Evolutionary conservation across 2,329 filamentous ascomycete genomes (phyloP).

Genomic region (Ophiostoma australiae): DNA sequence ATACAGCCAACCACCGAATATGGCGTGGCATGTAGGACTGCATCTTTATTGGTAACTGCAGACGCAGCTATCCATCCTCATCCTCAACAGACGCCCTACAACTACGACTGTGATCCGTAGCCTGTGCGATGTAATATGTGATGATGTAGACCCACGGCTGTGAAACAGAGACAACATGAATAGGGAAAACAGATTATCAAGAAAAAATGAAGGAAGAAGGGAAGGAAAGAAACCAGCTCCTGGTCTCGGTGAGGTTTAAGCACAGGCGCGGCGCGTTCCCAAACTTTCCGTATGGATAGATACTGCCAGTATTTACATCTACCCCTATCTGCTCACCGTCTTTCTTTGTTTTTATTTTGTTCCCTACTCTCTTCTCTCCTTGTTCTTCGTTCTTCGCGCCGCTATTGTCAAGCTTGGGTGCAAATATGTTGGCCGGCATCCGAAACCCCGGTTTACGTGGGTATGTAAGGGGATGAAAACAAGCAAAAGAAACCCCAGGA

Average conservation of each 20-base stretch:
- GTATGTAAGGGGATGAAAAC: not conserved
- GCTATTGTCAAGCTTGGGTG: not conserved
- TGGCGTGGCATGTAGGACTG: slow-evolving; percentile 13
- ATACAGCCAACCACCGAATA: not conserved
- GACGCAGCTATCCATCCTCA: slow-evolving; percentile 5
- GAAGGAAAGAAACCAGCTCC: not conserved
- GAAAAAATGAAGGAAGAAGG: not conserved
- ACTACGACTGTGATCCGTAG: not conserved
- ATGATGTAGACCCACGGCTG: not conserved
- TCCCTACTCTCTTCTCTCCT: not conserved
- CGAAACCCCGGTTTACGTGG: not conserved
- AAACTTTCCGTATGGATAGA: not conserved
- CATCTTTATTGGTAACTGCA: not conserved
- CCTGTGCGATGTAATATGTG: not conserved
- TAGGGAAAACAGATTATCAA: not conserved
- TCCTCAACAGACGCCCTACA: not conserved
- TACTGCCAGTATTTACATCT: not conserved
- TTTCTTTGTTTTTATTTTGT: not conserved
- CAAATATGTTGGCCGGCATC: not conserved
- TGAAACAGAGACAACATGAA: not conserved
- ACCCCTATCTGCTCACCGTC: not conserved
- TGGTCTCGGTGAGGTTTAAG: not conserved
- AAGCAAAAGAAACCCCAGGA: not conserved
- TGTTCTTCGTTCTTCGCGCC: not conserved
- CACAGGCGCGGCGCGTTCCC: not conserved